A percentile compares a stretch with the other conserved stretches of the same genome.
Conservation (phyloP, 2,329 filamentous ascomycete species). For the Elsinoe perseae region DNA sequence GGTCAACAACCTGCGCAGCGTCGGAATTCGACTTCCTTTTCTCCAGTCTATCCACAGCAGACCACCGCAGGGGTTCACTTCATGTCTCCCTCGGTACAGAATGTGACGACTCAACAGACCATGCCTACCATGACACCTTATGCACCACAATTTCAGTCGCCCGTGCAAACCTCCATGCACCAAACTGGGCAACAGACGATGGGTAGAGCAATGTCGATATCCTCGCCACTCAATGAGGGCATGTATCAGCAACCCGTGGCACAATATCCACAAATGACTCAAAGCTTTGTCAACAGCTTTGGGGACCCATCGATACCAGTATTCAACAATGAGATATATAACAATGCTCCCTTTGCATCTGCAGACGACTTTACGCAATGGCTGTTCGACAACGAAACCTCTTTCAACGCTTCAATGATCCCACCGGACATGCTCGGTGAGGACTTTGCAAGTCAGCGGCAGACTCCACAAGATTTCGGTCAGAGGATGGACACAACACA, state of each 20-base stretch:
- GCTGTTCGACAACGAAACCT: slow-evolving; percentile 57
- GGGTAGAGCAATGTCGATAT: neutral
- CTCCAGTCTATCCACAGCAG: slow-evolving; percentile 1
- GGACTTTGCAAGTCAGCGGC: slow-evolving; percentile 17
- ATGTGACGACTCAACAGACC: neutral
- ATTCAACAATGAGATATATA: slow-evolving; percentile 75
- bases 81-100: neutral
- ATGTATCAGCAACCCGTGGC: slow-evolving; percentile 6
- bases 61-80: neutral
- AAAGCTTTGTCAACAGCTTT: neutral
- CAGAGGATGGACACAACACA: neutral
- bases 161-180: neutral
- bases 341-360: slow-evolving; percentile 80
- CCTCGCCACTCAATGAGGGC: neutral
- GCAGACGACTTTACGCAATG: slow-evolving; percentile 83
- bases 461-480: neutral
- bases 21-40: slow-evolving; percentile 10
- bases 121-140: slow-evolving; percentile 8
- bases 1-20: neutral
- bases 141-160: neutral
- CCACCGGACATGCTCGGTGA: slow-evolving; percentile 23
- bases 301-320: slow-evolving; percentile 64
- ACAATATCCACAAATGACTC: neutral
- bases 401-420: slow-evolving; percentile 36
- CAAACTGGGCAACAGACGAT: neutral